These are phyloP conservation scores for Adansonia grandidieri DNA, from an alignment of 441 rosid species.

Conservation along the genomic window DNA sequence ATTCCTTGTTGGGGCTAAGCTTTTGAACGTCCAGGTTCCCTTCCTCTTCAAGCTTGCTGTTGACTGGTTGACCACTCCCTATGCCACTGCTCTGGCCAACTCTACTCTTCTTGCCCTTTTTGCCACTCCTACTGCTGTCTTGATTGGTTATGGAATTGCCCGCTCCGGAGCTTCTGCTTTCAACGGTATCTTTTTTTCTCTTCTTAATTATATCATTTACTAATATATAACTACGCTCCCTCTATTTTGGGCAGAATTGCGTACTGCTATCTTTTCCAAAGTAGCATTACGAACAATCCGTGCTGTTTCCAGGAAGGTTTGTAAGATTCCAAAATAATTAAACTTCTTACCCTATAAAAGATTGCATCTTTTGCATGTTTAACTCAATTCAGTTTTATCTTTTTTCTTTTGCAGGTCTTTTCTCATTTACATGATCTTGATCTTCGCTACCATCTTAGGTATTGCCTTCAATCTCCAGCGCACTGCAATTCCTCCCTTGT, in stretches of 20 bases:
- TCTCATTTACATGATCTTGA: conserved; percentile 86
- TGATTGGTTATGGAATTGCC: conserved; percentile 91
- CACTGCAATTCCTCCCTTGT: conserved; percentile 3
- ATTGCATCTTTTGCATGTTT: conserved; percentile 16
- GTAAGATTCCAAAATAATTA: neutral
- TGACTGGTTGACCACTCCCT: conserved; percentile 70
- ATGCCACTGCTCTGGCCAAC: conserved; percentile 63
- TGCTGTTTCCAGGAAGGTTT: conserved; percentile 82
- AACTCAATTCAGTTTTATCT: neutral
- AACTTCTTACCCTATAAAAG: conserved; percentile 7
- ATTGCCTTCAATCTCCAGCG: conserved; percentile 28
- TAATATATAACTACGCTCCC: conserved; percentile 18
- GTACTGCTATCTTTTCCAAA: conserved; percentile 89
- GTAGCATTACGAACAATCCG: conserved; percentile 86
- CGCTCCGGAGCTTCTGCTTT: conserved; percentile 79
- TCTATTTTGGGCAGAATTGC: conserved; percentile 58
- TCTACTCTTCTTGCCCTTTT: conserved; percentile 61
- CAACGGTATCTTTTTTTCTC: conserved; percentile 58
- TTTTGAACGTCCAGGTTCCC: conserved; percentile 89
- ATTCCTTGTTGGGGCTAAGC: conserved; percentile 80
- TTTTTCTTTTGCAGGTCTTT: conserved; percentile 60
- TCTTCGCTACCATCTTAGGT: conserved; percentile 89
- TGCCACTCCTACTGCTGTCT: conserved; percentile 81
- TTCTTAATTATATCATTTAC: neutral
- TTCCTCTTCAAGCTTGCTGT: conserved; percentile 89